A percentile compares a stretch with the other conserved stretches of the same genome.
Conservation (phyloP, 306 rosid species). For the Mucuna pruriens region DNA sequence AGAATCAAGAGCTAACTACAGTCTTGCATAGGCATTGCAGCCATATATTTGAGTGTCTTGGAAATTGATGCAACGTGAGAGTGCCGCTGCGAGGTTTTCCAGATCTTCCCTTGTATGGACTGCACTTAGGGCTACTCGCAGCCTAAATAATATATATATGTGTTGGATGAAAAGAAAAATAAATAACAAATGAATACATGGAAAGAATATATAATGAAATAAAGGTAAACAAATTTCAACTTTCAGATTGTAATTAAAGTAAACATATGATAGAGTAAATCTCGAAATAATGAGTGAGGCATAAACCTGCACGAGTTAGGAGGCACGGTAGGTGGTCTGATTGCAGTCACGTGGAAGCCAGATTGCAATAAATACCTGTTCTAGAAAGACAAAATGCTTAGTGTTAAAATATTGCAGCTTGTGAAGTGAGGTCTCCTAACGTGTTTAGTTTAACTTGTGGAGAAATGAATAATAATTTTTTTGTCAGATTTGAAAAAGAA, state of each 20-base stretch:
- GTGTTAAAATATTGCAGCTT: constrained; percentile 20
- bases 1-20: constrained; percentile 44
- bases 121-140: constrained; percentile 79
- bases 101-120: constrained; percentile 79
- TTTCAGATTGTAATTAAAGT: background rate
- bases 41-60: constrained; percentile 59
- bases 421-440: background rate
- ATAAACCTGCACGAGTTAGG: constrained; percentile 94
- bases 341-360: constrained; percentile 96
- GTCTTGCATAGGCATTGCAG: constrained; percentile 59
- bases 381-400: constrained; percentile 34
- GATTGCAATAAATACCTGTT: constrained; percentile 82
- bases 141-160: constrained; percentile 57
- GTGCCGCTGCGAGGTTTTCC: constrained; percentile 70
- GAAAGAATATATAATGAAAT: constrained; percentile 7
- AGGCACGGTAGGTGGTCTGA: constrained; percentile 95
- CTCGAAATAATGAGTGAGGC: background rate
- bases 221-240: background rate
- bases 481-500: background rate
- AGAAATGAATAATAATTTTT: too few relatives aligned
- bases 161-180: background rate
- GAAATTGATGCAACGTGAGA: constrained; percentile 68
- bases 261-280: background rate
- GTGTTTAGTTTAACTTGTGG: too few relatives aligned
- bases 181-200: background rate